Base-by-base conservation (phyloP, 2,329 filamentous ascomycete species). In the Claviceps quebecensis region DNA sequence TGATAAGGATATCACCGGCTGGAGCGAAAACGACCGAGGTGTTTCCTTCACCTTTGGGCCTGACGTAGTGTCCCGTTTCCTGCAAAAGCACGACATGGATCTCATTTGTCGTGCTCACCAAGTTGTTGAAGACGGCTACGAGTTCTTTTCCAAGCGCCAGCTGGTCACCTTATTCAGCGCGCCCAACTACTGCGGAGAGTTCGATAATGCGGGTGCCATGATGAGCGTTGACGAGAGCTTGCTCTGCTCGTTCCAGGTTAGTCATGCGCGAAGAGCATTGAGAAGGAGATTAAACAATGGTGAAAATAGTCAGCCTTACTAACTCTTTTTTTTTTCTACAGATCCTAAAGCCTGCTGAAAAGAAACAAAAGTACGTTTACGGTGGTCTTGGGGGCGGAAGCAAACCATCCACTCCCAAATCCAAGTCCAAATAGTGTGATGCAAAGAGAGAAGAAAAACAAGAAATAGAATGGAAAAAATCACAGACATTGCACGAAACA, bases 361-460 rank as follows among this genome's bases (percentile, higher is more conserved):
- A 98, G 84, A 98, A 98, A 84, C 91, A 96, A 87, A 97, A 97
- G 90, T 97, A 95, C 78, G 90, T 94, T 68, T 79, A 82, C 74
- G 77, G 76, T 74, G 77, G 78, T 74, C 77, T 84, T 71, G 82
- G 79, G 73, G 77, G 78, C 73, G 54, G 56, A 56, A 58, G 57
- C 57, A 60, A 58, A 56, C 56, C 59, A 56, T 54, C 50, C 56
- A 56, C 53, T 55, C 55, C 59, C 57, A 59, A 53, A 29, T 48
- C 49, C 53, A 59, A 57, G 47, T 55, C 57, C 49, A 60, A 56
- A 43, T 52, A 52, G 50, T 62, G 53, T 23, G 39, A 40, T n/a
- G 39, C 8, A 34, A 43, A 50, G 11, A 45, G 23, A 34, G 13
- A 43, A 29, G 17, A 44, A 29, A 26, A 47, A 43, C 23, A 37